Evolutionary conservation across 2,329 filamentous ascomycete species (phyloP).

Genomic region (Cryoendolithus antarcticus): DNA sequence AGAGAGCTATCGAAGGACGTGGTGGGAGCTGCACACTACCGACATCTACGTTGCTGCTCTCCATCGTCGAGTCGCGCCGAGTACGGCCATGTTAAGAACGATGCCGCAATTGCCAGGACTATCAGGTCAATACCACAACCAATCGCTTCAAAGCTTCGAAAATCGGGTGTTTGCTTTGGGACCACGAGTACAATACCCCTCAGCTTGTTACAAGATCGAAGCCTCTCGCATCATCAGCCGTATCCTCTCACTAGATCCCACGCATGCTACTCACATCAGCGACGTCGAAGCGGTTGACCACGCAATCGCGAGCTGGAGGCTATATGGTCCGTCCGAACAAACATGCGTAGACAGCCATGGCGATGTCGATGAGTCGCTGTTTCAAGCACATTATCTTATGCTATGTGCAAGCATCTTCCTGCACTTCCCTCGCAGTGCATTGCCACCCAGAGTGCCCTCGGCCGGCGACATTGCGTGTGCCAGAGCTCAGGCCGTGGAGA

Average conservation of each 20-base stretch:
- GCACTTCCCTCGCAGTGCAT: conserved; percentile 66
- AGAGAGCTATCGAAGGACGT: conserved; percentile 77
- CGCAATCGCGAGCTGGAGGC: conserved; percentile 60
- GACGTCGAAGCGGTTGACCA: conserved; percentile 46
- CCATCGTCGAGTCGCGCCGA: conserved; percentile 45
- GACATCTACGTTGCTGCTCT: conserved; percentile 78
- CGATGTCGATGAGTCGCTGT: conserved; percentile 76
- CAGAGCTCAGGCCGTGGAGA: conserved; percentile 32
- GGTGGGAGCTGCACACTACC: conserved; percentile 77
- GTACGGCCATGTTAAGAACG: background rate
- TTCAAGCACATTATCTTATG: conserved; percentile 76
- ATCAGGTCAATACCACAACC: conserved; percentile 28
- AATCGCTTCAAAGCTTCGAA: conserved; percentile 63
- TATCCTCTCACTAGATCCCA: conserved; percentile 44
- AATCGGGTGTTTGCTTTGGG: conserved; percentile 62
- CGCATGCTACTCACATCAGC: conserved; percentile 22
- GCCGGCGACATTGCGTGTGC: conserved; percentile 31
- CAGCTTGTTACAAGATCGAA: conserved; percentile 73
- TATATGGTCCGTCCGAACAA: conserved; percentile 65
- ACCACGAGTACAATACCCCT: conserved; percentile 57
- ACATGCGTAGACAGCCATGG: conserved; percentile 56
- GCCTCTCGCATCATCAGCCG: conserved; percentile 66
- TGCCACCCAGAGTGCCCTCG: conserved; percentile 49
- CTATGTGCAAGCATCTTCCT: conserved; percentile 55
- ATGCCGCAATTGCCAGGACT: conserved; percentile 21